Evolutionary conservation across 768 basidiomycete species (phyloP).

Genomic region (Cystofilobasidium ferigula): DNA sequence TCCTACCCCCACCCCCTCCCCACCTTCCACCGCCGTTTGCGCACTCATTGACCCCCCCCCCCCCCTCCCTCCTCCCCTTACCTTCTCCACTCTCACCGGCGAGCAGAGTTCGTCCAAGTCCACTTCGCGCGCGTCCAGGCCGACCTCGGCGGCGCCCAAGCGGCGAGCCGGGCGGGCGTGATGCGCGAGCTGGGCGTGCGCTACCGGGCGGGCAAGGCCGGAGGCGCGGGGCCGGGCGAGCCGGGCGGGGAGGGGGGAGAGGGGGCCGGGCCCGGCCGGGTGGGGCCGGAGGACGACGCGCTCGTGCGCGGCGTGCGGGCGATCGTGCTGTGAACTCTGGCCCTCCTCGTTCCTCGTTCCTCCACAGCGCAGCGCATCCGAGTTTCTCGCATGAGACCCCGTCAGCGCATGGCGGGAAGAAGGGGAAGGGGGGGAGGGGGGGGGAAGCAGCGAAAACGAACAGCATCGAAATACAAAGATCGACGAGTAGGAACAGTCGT

Average conservation of each 20-base stretch:
- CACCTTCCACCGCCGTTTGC: background rate
- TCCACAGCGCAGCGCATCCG: no score
- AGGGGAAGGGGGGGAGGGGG: no score
- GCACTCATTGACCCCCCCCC: background rate
- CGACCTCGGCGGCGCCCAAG: background rate
- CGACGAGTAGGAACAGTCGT: no score
- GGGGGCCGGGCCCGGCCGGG: background rate
- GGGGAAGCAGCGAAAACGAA: no score
- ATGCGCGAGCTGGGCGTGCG: constrained; percentile 12
- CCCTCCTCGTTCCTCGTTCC: no score
- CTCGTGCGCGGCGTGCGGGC: no score
- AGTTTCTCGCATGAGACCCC: no score
- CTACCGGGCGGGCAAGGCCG: background rate
- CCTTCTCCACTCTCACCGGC: background rate
- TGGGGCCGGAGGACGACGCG: no score
- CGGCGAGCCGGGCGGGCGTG: background rate
- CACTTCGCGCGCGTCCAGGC: background rate
- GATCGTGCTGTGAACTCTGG: no score
- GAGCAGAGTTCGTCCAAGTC: constrained; percentile 13
- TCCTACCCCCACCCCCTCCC: no score
- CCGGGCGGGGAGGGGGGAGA: background rate
- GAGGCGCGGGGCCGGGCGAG: background rate
- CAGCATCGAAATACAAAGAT: no score
- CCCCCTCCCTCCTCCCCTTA: background rate
- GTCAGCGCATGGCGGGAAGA: no score